phyloP scores from a whole-genome alignment of 306 rosid genomes.

The Myrica gale region DNA sequence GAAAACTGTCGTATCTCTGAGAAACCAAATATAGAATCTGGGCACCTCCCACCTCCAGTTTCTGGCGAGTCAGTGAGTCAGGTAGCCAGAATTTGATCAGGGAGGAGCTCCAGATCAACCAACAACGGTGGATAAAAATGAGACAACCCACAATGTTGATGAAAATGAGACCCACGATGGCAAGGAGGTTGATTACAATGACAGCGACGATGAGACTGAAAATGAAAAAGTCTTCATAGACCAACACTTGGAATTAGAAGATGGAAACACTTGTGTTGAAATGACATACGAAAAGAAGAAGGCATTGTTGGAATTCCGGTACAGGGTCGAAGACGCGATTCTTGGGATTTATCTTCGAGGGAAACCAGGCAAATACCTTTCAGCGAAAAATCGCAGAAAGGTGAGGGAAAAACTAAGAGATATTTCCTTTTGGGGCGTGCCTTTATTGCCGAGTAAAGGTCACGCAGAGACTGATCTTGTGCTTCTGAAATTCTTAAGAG shows the following conservation, averaged over 20 bases:
- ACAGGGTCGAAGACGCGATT: constrained; percentile 68
- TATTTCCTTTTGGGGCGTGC: constrained; percentile 71
- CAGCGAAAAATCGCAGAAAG: neutral
- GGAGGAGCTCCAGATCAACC: constrained; percentile 28
- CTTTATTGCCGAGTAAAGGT: constrained; percentile 74
- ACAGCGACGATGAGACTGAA: neutral
- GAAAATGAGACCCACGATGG: constrained; percentile 23
- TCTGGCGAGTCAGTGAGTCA: constrained; percentile 19
- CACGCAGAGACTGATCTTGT: constrained; percentile 67
- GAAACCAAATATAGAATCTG: constrained; percentile 1
- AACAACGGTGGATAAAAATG: constrained; percentile 22
- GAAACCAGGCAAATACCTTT: constrained; percentile 20
- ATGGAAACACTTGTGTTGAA: constrained; percentile 20
- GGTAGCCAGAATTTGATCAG: constrained; percentile 27
- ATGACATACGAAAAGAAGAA: constrained; percentile 45
- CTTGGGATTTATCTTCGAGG: constrained; percentile 54
- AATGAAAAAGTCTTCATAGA: constrained; percentile 2
- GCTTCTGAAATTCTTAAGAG: constrained; percentile 66
- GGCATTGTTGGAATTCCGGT: constrained; percentile 59
- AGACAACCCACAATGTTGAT: constrained; percentile 13
- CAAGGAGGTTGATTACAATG: neutral
- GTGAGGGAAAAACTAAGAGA: constrained; percentile 39
- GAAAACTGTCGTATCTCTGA: neutral
- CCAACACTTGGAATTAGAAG: constrained; percentile 25
- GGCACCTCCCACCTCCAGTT: constrained; percentile 7